Evolutionary conservation across 768 basidiomycete species (phyloP), one percentile per base, ranked within the genome.

Genomic region (Boletales sp.): DNA sequence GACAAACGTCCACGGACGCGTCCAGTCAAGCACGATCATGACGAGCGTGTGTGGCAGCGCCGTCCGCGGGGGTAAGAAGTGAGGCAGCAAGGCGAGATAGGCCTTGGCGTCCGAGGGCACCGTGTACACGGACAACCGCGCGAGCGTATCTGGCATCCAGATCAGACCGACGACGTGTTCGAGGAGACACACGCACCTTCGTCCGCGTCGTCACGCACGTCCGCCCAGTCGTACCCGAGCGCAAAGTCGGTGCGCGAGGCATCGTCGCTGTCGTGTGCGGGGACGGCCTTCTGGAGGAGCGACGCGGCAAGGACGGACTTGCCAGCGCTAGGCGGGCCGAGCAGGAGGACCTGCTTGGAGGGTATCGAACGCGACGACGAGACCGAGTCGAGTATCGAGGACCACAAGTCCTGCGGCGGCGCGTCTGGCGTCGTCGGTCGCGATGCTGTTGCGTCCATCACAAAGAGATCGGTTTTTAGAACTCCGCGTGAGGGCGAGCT

Each of bases 21-120:
- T 95, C 95, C 96, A 99, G 67, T 99, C 95, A 10, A 99, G 72
- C 0, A 86, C 82, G 58, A 98, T 87, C 61, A 96, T 71, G 40
- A 93, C 82, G 30, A 90, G 73, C 0, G 87, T 86, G 55, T 90
- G 84, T 3, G 80, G 78, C 12, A 91, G 68, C 7, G 81, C 72
- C 28, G 78, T 72, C 49, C 81, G 75, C 2, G 91, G 85, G 1
- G 90, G 88, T 21, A 94, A 68, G 56, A 92, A 90, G 51, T 86
- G 81, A 0, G 91, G 90, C 0, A 95, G 59, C 30, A 95, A 68
- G 12, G 82, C 70, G 2, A 83, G 82, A 56, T 91, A 85, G 1
- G 87, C 78, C 1, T 76, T 68, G n/a, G 84, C 77, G 3, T 85
- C 81, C 3, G 90, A 90, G 0, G 93, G 91, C 9, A 93, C 86